These are phyloP conservation scores for Coemansia sp. DNA, from an alignment of 192 early-diverging fungal genomes.

Conservation along the genomic window DNA sequence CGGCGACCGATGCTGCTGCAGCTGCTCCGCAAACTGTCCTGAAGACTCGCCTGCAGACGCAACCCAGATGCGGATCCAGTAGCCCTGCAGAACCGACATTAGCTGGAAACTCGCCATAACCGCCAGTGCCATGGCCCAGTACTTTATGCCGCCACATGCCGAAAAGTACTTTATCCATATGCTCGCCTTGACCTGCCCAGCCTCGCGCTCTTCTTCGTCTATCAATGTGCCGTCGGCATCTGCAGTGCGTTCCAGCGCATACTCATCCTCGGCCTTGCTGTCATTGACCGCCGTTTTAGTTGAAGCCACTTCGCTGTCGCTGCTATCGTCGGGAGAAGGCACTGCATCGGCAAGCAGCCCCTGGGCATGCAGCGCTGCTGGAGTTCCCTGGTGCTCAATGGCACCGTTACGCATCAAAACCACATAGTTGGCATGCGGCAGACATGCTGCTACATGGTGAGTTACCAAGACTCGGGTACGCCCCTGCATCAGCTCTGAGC, in stretches of 20 bases:
- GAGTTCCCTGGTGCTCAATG: slow-evolving; percentile 56
- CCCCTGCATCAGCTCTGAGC: slow-evolving; percentile 62
- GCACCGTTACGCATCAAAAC: slow-evolving; percentile 64
- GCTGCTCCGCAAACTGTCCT: background rate
- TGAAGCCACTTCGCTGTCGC: slow-evolving; percentile 16
- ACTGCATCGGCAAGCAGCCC: slow-evolving; percentile 27
- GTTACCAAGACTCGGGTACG: slow-evolving; percentile 88
- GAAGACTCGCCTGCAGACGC: slow-evolving; percentile 6
- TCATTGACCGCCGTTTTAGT: slow-evolving; percentile 2
- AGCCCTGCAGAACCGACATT: slow-evolving; percentile 58
- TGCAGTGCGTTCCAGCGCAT: slow-evolving; percentile 14
- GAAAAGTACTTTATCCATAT: slow-evolving; percentile 82
- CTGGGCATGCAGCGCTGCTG: slow-evolving; percentile 49
- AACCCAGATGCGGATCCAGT: slow-evolving; percentile 69
- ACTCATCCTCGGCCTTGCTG: slow-evolving; percentile 24
- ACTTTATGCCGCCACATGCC: slow-evolving; percentile 51
- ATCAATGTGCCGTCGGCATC: slow-evolving; percentile 60
- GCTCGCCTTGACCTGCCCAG: slow-evolving; percentile 55
- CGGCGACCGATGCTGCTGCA: slow-evolving; percentile 33
- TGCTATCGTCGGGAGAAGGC: slow-evolving; percentile 22
- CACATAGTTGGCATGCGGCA: slow-evolving; percentile 58
- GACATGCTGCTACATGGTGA: slow-evolving; percentile 72
- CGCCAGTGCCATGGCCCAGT: slow-evolving; percentile 48
- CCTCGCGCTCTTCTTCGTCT: slow-evolving; percentile 76
- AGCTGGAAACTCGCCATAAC: slow-evolving; percentile 47